These are phyloP conservation scores for Plenodomus lindquistii DNA, from an alignment of 2,329 filamentous ascomycete species.

Conservation along the genomic window DNA sequence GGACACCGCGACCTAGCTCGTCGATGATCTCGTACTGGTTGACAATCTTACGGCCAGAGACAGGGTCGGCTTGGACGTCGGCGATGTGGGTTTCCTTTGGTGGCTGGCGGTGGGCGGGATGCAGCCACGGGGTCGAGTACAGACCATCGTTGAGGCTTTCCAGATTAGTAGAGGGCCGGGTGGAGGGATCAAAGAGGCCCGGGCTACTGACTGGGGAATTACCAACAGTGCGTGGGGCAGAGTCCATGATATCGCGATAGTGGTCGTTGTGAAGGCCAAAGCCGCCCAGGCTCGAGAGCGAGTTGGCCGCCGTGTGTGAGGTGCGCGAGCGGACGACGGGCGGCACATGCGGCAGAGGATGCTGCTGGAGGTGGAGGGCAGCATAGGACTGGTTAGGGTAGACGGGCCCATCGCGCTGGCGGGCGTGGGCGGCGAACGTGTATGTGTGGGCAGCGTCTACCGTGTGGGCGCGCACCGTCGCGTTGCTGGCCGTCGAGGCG, in stretches of 20 bases:
- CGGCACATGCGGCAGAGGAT: slow-evolving; percentile 42
- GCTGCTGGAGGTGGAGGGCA: slow-evolving; percentile 53
- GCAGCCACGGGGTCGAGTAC: slow-evolving; percentile 56
- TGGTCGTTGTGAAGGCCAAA: slow-evolving; percentile 43
- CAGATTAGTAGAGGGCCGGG: slow-evolving; percentile 35
- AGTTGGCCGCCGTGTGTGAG: slow-evolving; percentile 46
- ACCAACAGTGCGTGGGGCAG: slow-evolving; percentile 48
- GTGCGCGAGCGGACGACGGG: slow-evolving; percentile 47
- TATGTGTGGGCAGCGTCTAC: slow-evolving; percentile 26
- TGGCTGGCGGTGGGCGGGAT: slow-evolving; percentile 54
- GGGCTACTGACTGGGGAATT: slow-evolving; percentile 54
- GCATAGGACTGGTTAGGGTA: slow-evolving; percentile 57
- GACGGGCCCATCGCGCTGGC: slow-evolving; percentile 39
- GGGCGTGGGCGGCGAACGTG: slow-evolving; percentile 17
- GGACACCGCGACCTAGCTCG: slow-evolving; percentile 92
- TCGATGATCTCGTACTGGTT: slow-evolving; percentile 98
- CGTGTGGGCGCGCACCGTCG: slow-evolving; percentile 45
- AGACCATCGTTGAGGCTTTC: slow-evolving; percentile 43
- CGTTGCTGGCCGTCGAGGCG: slow-evolving; percentile 48
- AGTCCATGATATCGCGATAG: slow-evolving; percentile 40
- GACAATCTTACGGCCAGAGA: slow-evolving; percentile 92
- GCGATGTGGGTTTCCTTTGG: slow-evolving; percentile 77
- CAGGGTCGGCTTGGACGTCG: slow-evolving; percentile 83
- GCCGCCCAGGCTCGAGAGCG: slow-evolving; percentile 47
- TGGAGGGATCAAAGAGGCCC: slow-evolving; percentile 50